Conservation (phyloP, 2,329 filamentous ascomycete genomes). For the Claviceps monticola region DNA sequence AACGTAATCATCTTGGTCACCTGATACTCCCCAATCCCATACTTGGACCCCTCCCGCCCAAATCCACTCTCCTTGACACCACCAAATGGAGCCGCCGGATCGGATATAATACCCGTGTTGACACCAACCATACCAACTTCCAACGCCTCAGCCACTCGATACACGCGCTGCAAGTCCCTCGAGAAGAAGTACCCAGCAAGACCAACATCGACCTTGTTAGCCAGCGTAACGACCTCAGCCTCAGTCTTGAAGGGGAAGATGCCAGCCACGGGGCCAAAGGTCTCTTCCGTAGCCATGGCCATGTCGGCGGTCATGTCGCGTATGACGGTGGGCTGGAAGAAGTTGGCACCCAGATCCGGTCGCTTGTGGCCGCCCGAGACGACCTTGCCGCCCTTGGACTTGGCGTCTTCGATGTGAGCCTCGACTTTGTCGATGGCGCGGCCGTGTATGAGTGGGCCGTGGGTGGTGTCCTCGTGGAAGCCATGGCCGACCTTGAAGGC, state of each 20-base stretch:
- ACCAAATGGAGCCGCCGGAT: conserved; percentile 51
- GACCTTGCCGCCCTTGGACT: conserved; percentile 62
- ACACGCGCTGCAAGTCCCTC: conserved; percentile 42
- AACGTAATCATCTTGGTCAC: conserved; percentile 51
- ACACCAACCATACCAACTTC: conserved; percentile 83
- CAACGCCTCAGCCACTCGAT: conserved; percentile 51
- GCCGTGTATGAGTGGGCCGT: conserved; percentile 75
- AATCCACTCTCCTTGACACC: conserved; percentile 76
- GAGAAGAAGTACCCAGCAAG: conserved; percentile 92
- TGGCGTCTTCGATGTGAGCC: conserved; percentile 65
- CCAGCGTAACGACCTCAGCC: conserved; percentile 71
- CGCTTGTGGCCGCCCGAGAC: conserved; percentile 62
- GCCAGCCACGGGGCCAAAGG: conserved; percentile 86
- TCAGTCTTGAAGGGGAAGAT: conserved; percentile 83
- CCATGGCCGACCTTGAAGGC: conserved; percentile 64
- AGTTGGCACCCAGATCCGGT: conserved; percentile 66
- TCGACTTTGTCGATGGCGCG: conserved; percentile 70
- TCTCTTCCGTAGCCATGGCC: conserved; percentile 77
- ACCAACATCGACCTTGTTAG: conserved; percentile 73
- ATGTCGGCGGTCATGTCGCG: conserved; percentile 77
- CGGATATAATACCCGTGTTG: conserved; percentile 57
- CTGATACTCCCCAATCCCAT: conserved; percentile 66
- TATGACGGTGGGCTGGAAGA: conserved; percentile 81
- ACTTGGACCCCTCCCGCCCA: conserved; percentile 63
- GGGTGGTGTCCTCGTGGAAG: conserved; percentile 56